Base-by-base conservation (phyloP, 78 protist genomes). In the Thecamonas trahens region DNA sequence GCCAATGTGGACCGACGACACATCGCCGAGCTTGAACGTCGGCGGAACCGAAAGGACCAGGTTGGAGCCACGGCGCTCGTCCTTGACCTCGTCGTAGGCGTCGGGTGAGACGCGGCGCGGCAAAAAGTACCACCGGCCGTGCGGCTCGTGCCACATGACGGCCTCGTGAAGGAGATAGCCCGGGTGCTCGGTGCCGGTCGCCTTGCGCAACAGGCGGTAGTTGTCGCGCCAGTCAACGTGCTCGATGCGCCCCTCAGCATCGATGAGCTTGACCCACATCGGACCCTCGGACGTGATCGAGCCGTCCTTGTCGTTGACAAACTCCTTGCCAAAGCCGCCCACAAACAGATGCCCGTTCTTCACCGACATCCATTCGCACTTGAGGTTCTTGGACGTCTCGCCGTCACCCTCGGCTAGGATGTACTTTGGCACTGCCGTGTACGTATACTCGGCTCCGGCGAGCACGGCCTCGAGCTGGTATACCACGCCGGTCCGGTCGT, bases 81-180 rank as follows among this genome's bases (percentile, higher is more conserved):
- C 86, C 26, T 37, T 37, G 2, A 22, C 74, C 61, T 81, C 86
- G 40, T 81, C 68, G 63, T 81, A 81, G 14, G 47, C 26, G 24
- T 81, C 79, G 6, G 22, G 37, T 15, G 79, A 69, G 15, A 81
- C 78, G 8, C 82, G 7, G 29, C 86, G 24, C 3, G 86, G 86
- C 52, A 81, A 77, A 13, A 81, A 67, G 61, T 44, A 81, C 86
- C 86, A 81, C 8, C 45, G 7, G 32, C 52, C 17, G 32, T 74
- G 67, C 9, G 18, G 15, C 7, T 2, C 44, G 20, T 65, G 24
- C 82, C 82, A 81, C 28, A 9, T 15, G 54, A 35, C 79, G 31
- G 86, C 66, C 34, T 83, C 87, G 11, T 76, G 85, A 9, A 83
- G 54, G 37, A 72, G 3, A 62, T 83, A 83, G 13, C 72, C 74